phyloP scores from a whole-genome alignment of 176 grass and related monocot species.

The Paspalum vaginatum region DNA sequence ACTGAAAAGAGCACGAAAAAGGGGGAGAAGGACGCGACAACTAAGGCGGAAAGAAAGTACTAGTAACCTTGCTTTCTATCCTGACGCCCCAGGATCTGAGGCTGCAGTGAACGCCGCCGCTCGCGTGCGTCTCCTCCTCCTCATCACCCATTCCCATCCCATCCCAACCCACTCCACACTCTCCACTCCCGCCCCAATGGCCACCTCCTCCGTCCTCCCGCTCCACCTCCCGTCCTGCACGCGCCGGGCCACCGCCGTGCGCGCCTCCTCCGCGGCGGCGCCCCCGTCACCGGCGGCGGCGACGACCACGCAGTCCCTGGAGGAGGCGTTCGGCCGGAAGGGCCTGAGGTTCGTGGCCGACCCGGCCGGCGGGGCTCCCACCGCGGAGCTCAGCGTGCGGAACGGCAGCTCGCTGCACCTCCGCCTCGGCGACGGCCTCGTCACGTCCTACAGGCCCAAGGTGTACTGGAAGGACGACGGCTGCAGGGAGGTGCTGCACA shows the following conservation, averaged over 20 bases:
- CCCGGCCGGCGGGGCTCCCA: conserved; percentile 44
- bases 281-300: conserved; percentile 21
- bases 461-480: conserved; percentile 87
- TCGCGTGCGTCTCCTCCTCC: background rate
- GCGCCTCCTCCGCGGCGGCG: conserved; percentile 43
- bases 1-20: background rate
- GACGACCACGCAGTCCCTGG: conserved; percentile 53
- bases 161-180: background rate
- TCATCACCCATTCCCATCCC: background rate
- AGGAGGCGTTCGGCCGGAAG: conserved; percentile 87
- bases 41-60: conserved; percentile 14
- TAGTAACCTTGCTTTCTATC: conserved; percentile 37
- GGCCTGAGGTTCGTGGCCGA: conserved; percentile 74
- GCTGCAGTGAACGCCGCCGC: conserved; percentile 45
- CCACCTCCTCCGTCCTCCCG: conserved; percentile 71
- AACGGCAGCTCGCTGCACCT: conserved; percentile 85
- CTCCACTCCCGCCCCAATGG: conserved; percentile 45
- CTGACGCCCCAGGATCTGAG: conserved; percentile 61
- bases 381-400: conserved; percentile 76
- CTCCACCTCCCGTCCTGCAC: conserved; percentile 69
- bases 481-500: conserved; percentile 82
- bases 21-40: background rate
- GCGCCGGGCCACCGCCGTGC: conserved; percentile 16
- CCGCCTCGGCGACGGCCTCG: conserved; percentile 69
- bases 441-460: conserved; percentile 93